These are phyloP conservation scores for Paspalum notatum DNA, from an alignment of 176 grass and related monocot species.

Conservation along the genomic window DNA sequence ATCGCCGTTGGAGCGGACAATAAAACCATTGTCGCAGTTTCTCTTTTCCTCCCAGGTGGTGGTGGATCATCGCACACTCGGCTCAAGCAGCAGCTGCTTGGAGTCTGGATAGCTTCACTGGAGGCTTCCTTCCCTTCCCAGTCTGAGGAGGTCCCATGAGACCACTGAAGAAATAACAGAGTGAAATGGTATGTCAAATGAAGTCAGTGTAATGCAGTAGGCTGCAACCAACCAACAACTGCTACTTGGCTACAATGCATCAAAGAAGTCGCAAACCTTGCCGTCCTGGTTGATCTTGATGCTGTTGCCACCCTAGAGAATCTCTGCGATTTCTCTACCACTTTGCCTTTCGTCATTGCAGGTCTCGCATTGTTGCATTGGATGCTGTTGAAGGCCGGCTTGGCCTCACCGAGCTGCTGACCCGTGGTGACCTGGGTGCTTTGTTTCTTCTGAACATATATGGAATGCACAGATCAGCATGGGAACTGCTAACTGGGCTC, in stretches of 20 bases:
- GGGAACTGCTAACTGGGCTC: background rate
- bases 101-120: conserved; percentile 24
- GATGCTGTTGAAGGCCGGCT: conserved; percentile 28
- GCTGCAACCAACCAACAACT: background rate
- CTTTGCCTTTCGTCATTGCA: conserved; percentile 17
- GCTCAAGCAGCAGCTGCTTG: conserved; percentile 19
- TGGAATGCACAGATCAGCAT: conserved; percentile 22
- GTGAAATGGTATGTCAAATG: background rate
- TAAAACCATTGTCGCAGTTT: conserved; percentile 39
- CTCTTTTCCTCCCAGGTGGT: background rate
- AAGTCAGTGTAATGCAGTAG: background rate
- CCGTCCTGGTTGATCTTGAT: conserved; percentile 35
- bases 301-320: background rate
- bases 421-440: background rate
- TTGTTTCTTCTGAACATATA: conserved; percentile 49
- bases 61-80: background rate
- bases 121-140: conserved; percentile 39
- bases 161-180: conserved; percentile 17
- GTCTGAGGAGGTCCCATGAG: background rate
- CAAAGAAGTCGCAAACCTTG: conserved; percentile 37
- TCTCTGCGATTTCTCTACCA: conserved; percentile 17
- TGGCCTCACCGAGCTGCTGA: conserved; percentile 33
- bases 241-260: too few relatives aligned
- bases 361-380: background rate
- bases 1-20: conserved; percentile 36